Evolutionary conservation across 1,284 basidiomycete species (phyloP).

Genomic region (Schizopora paradoxa): DNA sequence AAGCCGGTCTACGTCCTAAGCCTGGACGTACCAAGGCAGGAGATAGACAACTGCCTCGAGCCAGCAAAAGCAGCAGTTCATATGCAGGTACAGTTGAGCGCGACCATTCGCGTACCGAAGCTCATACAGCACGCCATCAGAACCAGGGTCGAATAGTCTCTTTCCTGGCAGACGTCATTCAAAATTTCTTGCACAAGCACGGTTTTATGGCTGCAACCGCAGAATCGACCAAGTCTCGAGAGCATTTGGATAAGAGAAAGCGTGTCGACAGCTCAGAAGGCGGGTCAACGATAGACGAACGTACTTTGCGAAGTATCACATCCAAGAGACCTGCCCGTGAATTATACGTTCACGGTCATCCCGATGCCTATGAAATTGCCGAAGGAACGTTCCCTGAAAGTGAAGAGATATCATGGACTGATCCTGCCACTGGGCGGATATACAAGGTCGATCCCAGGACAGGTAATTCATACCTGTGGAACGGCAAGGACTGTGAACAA

Average conservation of each 20-base stretch:
- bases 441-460: constrained; percentile 66
- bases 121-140: constrained; percentile 30
- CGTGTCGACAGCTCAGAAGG: neutral
- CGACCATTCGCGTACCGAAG: constrained; percentile 5
- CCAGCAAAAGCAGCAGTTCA: constrained; percentile 68
- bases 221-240: neutral
- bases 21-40: constrained; percentile 54
- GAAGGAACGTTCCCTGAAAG: constrained; percentile 9
- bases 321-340: neutral
- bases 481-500: neutral
- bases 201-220: constrained; percentile 42
- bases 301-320: neutral
- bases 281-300: too few species aligned
- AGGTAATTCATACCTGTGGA: constrained; percentile 41
- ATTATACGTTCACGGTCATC: too few species aligned
- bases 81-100: constrained; percentile 65
- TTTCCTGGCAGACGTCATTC: constrained; percentile 55
- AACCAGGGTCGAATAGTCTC: constrained; percentile 44
- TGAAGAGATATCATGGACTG: constrained; percentile 45
- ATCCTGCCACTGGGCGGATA: constrained; percentile 58
- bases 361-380: too few species aligned
- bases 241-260: constrained; percentile 1
- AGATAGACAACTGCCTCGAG: constrained; percentile 74
- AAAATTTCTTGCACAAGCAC: constrained; percentile 62
- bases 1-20: constrained; percentile 80